Base-by-base conservation (phyloP, 108 stramenopile genomes). In the Stephanodiscus triporus region DNA sequence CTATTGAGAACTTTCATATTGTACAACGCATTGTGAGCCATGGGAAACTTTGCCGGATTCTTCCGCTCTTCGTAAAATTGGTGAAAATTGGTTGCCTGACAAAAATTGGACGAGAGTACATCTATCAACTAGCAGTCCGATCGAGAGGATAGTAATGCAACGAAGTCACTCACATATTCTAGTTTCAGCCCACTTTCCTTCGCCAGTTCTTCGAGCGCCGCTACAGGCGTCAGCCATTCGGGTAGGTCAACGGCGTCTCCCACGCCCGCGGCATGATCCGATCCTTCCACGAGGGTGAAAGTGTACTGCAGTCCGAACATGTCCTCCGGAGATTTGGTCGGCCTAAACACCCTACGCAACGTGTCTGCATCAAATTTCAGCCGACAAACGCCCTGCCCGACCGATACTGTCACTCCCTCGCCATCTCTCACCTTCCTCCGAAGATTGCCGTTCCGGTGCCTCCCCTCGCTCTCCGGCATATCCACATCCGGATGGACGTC, bases 1-100 rank as follows among this genome's bases (percentile, higher is more conserved):
- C 80, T 53, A 56, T 93, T 93, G 59, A 91, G 70, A 8, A 95
- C 96, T 51, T 91, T 92, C 96, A 96, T 96, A 66, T 87, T 92
- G 70, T 92, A 90, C 64, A 94, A 65, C 22, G 88, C 84, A 51
- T 75, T 80, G 50, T 91, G 91, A 36, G 88, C 86, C 16, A 80
- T 77, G 9, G 81, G 82, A 55, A 87, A 66, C 58, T 55, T 61
- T 27, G 64, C 36, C 10, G 89, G 86, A 80, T 90, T 83, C 38
- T 82, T 88, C 13, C 89, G 81, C 29, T 79, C 70, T 27, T 85
- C 70, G 67, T 80, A 93, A 72, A 96, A 96, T 34, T 87, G 87
- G 70, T 94, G 92, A 78, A 96, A 96, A 67, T 93, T 94, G 34
- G 87, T 72, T 0, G 82, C 58, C 58, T 59, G 30, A 11, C 34